Evolutionary conservation across 306 rosid species (phyloP).

Genomic region (Rosa lucieae): DNA sequence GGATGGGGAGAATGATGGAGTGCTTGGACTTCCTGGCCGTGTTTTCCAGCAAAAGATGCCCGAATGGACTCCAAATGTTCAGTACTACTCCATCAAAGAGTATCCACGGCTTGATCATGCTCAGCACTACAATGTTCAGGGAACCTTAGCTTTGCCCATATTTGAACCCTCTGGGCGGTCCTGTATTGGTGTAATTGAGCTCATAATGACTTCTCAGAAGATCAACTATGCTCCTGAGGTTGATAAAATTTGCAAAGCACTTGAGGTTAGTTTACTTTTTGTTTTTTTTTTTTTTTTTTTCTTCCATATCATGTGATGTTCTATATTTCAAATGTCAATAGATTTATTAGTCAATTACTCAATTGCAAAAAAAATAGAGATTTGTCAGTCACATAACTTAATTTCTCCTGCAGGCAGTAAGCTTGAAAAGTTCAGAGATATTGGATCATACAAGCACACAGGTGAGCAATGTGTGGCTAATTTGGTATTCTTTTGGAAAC

Average conservation of each 20-base stretch:
- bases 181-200: constrained; percentile 82
- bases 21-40: constrained; percentile 80
- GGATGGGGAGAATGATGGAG: constrained; percentile 58
- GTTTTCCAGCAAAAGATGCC: constrained; percentile 76
- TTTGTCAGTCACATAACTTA: constrained; percentile 36
- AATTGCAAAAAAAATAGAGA: background rate
- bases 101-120: constrained; percentile 77
- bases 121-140: constrained; percentile 72
- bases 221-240: constrained; percentile 85
- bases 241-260: constrained; percentile 89
- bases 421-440: constrained; percentile 74
- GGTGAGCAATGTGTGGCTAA: constrained; percentile 49
- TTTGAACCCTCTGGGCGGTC: constrained; percentile 70
- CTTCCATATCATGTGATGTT: background rate
- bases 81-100: constrained; percentile 70
- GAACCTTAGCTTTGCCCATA: constrained; percentile 82
- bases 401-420: constrained; percentile 72
- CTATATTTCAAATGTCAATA: constrained; percentile 15
- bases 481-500: constrained; percentile 18
- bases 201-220: constrained; percentile 76
- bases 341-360: background rate
- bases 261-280: constrained; percentile 64
- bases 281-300: constrained; percentile 2
- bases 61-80: constrained; percentile 95
- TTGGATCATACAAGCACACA: constrained; percentile 58